Base-by-base conservation (phyloP, 345 rosid species). In the Populus davidiana region DNA sequence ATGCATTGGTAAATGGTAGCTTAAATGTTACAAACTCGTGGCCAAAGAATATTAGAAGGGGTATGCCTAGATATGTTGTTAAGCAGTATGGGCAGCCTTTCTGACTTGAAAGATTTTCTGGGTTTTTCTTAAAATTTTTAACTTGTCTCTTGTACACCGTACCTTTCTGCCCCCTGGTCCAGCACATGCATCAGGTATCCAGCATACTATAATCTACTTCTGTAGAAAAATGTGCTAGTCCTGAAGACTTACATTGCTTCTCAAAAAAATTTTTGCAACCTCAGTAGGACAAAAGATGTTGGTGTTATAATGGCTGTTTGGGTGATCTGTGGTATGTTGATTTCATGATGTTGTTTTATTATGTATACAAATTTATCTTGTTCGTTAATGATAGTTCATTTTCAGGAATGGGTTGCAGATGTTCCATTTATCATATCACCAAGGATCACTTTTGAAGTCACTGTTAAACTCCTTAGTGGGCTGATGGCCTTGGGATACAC, bases 401-500 rank as follows among this genome's bases (percentile, higher is more conserved):
- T 81, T 77, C 86, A 96, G 99, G 99, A 96, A 87, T 90, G 93
- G 96, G 97, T 92, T 83, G 92, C 91, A 1, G 99, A 96, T 87
- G 79, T n/a, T 80, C 99, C 98, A 52, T 96, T 96, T 86, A 97
- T 96, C 52, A 96, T 96, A 84, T 96, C 99, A 49, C 99, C 99
- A 68, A 90, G 99, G 85, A 96, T 96, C 80, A 94, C 97, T 20
- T 96, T 96, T 86, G 98, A 92, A 91, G 99, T 94, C 64, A 90
- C 94, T 50, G 99, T 96, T 70, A 97, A 98, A 69, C 97, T 96
- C 77, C 99, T 96, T 71, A 98, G 99, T 82, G 98, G 99, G 78
- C 89, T 96, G 69, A 96, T 96, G 99, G 96, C 99, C 59, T 77
- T 96, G 83, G 99, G 97, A 78, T 96, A 96, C 83, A 96, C 98